phyloP scores from a whole-genome alignment of 441 rosid species.

The Adansonia gregorii region DNA sequence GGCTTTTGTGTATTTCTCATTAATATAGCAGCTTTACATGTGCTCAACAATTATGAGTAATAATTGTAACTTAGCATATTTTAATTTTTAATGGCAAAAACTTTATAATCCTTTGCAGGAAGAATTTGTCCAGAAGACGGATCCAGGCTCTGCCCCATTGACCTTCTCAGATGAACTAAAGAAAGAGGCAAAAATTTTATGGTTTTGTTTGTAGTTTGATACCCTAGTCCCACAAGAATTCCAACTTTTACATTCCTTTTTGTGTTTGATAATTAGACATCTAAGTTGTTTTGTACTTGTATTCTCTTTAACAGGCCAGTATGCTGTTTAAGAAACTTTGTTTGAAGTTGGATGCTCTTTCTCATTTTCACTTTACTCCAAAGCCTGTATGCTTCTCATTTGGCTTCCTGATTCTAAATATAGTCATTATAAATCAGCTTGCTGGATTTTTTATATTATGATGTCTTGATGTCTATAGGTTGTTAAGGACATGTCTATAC shows the following conservation, averaged over 20 bases:
- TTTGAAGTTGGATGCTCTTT: slow-evolving; percentile 92
- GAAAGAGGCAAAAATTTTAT: slow-evolving; percentile 58
- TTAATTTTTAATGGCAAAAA: slow-evolving; percentile 6
- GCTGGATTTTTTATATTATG: slow-evolving; percentile 11
- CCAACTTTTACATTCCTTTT: slow-evolving; percentile 4
- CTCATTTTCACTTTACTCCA: slow-evolving; percentile 96
- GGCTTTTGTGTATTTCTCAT: slow-evolving; percentile 19
- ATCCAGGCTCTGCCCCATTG: slow-evolving; percentile 67
- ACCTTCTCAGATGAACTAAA: slow-evolving; percentile 84
- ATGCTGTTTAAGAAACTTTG: slow-evolving; percentile 74
- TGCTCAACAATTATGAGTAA: slow-evolving; percentile 17
- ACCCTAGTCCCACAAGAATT: background rate
- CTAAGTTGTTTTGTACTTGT: background rate
- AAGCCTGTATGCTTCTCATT: slow-evolving; percentile 74
- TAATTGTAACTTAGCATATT: slow-evolving; percentile 10
- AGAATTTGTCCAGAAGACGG: slow-evolving; percentile 71
- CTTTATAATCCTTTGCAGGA: slow-evolving; percentile 53
- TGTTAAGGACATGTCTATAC: slow-evolving; percentile 88
- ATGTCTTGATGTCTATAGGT: slow-evolving; percentile 50
- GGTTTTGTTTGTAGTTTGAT: slow-evolving; percentile 12
- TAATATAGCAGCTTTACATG: background rate
- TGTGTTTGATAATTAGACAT: background rate
- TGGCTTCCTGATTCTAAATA: slow-evolving; percentile 9
- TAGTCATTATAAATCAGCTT: background rate
- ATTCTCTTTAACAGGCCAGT: slow-evolving; percentile 55